phyloP scores from a whole-genome alignment of 2,329 filamentous ascomycete species.

The Beauveria asiatica region DNA sequence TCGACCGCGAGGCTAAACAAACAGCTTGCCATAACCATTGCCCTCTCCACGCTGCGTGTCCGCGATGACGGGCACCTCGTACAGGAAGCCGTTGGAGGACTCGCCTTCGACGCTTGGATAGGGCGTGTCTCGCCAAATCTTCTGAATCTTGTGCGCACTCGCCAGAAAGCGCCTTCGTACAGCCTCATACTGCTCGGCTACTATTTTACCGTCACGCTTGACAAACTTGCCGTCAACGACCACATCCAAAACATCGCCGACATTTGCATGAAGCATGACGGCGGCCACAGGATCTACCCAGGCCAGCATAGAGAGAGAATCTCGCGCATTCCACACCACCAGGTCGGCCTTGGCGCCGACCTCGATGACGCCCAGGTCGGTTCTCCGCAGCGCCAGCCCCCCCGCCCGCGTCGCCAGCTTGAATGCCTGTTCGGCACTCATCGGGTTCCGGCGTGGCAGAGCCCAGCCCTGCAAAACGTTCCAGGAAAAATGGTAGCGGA shows the following conservation, averaged over 20 bases:
- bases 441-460: conserved; percentile 39
- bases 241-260: conserved; percentile 41
- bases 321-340: conserved; percentile 33
- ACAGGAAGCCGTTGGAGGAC: background rate
- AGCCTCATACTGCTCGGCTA: background rate
- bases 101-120: background rate
- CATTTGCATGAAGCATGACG: conserved; percentile 41
- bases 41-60: background rate
- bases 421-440: conserved; percentile 47
- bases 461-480: conserved; percentile 31
- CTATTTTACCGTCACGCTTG: conserved; percentile 34
- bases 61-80: background rate
- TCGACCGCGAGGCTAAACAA: background rate
- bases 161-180: background rate
- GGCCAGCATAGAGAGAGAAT: conserved; percentile 13
- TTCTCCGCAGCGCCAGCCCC: conserved; percentile 39
- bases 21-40: background rate
- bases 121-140: background rate
- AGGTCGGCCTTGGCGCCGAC: conserved; percentile 40
- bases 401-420: conserved; percentile 44
- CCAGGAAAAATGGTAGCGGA: conserved; percentile 30
- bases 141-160: background rate
- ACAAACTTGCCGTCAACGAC: conserved; percentile 38
- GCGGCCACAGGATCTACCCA: conserved; percentile 41
- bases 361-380: conserved; percentile 39